These are phyloP conservation scores for Nidula microcarpa DNA, from an alignment of 768 basidiomycete genomes.

Conservation along the genomic window DNA sequence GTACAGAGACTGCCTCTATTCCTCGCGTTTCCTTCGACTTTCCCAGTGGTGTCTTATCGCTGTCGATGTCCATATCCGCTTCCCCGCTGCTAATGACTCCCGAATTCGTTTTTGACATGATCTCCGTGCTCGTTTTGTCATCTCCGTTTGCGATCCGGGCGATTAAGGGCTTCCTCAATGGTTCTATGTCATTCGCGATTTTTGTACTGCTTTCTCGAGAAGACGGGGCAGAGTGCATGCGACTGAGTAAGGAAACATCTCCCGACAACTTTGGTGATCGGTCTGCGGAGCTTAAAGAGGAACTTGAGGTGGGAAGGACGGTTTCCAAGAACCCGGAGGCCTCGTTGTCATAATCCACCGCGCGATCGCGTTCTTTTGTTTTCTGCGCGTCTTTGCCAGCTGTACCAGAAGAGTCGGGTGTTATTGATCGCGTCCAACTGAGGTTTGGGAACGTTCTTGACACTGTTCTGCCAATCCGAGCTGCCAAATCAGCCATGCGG, in stretches of 20 bases:
- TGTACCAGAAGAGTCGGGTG: background rate
- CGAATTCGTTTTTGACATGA: background rate
- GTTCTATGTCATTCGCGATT: background rate
- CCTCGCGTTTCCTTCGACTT: too few relatives aligned
- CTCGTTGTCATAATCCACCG: too few relatives aligned
- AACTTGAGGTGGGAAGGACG: background rate
- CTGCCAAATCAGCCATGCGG: slow-evolving; percentile 14
- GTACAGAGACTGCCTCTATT: too few relatives aligned
- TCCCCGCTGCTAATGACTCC: background rate
- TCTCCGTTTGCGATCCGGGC: background rate
- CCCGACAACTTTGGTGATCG: background rate
- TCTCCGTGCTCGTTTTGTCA: background rate
- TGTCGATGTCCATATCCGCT: background rate
- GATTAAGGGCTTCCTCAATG: background rate
- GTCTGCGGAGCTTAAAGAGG: background rate
- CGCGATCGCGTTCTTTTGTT: too few relatives aligned
- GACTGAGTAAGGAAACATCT: background rate
- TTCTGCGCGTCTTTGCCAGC: background rate
- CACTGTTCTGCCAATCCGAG: slow-evolving; percentile 9
- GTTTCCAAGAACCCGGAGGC: too few relatives aligned
- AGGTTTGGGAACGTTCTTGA: slow-evolving; percentile 11
- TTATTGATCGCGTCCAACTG: slow-evolving; percentile 15
- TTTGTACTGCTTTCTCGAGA: background rate
- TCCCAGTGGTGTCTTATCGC: background rate
- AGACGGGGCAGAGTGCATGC: background rate